A percentile compares a stretch with the other conserved stretches of the same genome.
These are phyloP conservation scores for Candida xiaguanensis DNA, from an alignment of 805 yeast genomes.

Conservation along the genomic window DNA sequence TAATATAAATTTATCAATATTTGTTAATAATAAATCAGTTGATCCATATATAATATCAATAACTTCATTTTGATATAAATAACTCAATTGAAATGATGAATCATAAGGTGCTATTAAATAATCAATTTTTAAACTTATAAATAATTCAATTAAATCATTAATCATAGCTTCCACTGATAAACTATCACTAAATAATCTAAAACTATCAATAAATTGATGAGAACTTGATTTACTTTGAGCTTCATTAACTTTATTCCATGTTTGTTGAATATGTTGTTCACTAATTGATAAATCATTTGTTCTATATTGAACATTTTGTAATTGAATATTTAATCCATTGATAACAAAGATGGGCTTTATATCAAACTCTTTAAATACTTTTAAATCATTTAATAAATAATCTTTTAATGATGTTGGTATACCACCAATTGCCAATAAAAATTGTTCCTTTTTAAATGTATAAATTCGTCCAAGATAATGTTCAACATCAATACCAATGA, in stretches of 20 bases:
- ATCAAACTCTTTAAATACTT: slow-evolving; percentile 53
- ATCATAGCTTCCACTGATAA: slow-evolving; percentile 48
- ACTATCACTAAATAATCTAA: slow-evolving; percentile 50
- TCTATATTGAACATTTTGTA: slow-evolving; percentile 28
- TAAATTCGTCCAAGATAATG: slow-evolving; percentile 68
- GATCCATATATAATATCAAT: slow-evolving; percentile 83
- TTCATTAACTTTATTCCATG: slow-evolving; percentile 32
- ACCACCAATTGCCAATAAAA: slow-evolving; percentile 76
- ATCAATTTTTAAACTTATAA: slow-evolving; percentile 54
- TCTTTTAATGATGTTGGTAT: slow-evolving; percentile 60
- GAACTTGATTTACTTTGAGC: slow-evolving; percentile 11
- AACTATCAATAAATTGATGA: slow-evolving; percentile 38
- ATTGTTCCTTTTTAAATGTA: slow-evolving; percentile 62
- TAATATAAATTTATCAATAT: slow-evolving; percentile 66
- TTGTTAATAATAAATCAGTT: slow-evolving; percentile 67
- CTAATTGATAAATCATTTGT: slow-evolving; percentile 34
- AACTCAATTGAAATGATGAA: slow-evolving; percentile 76
- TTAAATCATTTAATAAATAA: slow-evolving; percentile 59
- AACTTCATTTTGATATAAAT: slow-evolving; percentile 50
- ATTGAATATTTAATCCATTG: slow-evolving; percentile 55
- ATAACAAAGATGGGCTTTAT: slow-evolving; percentile 81
- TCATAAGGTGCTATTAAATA: slow-evolving; percentile 80
- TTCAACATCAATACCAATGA: slow-evolving; percentile 80
- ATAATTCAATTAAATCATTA: slow-evolving; percentile 53
- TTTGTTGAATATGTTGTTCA: slow-evolving; percentile 36